Conservation (phyloP, 805 yeast genomes). For the Kazachstania psychrophila region DNA sequence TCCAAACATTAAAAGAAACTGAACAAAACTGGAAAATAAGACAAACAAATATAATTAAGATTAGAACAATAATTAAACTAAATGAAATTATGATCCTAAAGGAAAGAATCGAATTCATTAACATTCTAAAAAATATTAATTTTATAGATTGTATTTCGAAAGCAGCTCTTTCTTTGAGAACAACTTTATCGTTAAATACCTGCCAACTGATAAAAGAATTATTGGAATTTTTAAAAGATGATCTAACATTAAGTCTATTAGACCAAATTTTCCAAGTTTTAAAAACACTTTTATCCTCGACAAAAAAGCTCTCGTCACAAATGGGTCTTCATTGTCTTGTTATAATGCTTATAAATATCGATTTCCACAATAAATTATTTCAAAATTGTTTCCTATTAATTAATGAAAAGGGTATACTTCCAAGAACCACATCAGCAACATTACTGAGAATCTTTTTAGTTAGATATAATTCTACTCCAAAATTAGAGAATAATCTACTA, state of each 20-base stretch:
- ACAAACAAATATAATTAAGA: conserved; percentile 48
- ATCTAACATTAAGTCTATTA: conserved; percentile 24
- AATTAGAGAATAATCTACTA: conserved; percentile 31
- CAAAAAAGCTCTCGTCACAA: conserved; percentile 32
- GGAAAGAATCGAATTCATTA: conserved; percentile 32
- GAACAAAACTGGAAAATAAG: conserved; percentile 79
- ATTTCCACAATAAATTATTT: conserved; percentile 44
- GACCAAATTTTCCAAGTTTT: conserved; percentile 30
- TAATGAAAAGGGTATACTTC: conserved; percentile 60
- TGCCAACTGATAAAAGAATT: conserved; percentile 71
- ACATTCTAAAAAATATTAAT: conserved; percentile 29
- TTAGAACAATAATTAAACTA: conserved; percentile 43
- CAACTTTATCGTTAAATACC: conserved; percentile 69
- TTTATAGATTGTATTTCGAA: conserved; percentile 56
- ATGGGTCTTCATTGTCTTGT: conserved; percentile 34
- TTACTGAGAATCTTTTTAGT: conserved; percentile 61
- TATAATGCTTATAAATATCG: conserved; percentile 46
- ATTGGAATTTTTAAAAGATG: conserved; percentile 18
- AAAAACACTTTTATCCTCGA: conserved; percentile 30
- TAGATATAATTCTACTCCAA: conserved; percentile 34
- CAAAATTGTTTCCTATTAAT: conserved; percentile 43
- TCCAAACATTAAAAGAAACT: conserved; percentile 64
- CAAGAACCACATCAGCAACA: conserved; percentile 57
- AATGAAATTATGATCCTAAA: conserved; percentile 45
- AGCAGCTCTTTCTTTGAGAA: conserved; percentile 64